Evolutionary conservation across 768 basidiomycete genomes (phyloP).

Genomic region (Calocera cornea): DNA sequence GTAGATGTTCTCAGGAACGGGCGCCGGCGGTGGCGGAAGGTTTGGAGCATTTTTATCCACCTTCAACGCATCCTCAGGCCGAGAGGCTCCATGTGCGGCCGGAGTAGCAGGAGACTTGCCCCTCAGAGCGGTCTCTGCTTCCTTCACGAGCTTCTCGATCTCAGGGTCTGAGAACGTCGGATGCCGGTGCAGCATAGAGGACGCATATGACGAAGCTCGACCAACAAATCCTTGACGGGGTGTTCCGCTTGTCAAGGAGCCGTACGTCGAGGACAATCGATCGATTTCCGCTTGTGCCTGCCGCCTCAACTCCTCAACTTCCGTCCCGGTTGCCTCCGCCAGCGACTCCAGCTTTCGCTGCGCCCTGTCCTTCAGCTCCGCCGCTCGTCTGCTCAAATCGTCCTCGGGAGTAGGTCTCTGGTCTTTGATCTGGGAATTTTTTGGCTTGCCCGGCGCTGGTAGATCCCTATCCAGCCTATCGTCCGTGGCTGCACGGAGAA

Average conservation of each 20-base stretch:
- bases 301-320: not conserved
- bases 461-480: too few species aligned
- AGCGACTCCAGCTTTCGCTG: not conserved
- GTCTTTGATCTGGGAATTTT: not conserved
- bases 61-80: conserved; percentile 13
- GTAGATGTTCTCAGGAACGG: conserved; percentile 35
- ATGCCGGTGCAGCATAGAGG: conserved; percentile 12
- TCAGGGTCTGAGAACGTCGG: conserved; percentile 39
- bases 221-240: not conserved
- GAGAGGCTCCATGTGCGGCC: conserved; percentile 11
- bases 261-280: not conserved
- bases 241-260: not conserved
- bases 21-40: conserved; percentile 13
- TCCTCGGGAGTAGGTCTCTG: not conserved
- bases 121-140: conserved; percentile 60
- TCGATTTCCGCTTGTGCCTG: conserved; percentile 2
- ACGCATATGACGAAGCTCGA: not conserved
- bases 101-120: conserved; percentile 28
- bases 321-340: not conserved
- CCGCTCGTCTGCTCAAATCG: not conserved
- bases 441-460: too few species aligned
- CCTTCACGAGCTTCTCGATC: conserved; percentile 47
- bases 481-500: conserved; percentile 12
- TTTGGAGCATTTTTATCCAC: conserved; percentile 15
- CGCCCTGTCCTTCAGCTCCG: not conserved